These are phyloP conservation scores for Pythium dissimile DNA, from an alignment of 352 stramenopile species.

Conservation along the genomic window DNA sequence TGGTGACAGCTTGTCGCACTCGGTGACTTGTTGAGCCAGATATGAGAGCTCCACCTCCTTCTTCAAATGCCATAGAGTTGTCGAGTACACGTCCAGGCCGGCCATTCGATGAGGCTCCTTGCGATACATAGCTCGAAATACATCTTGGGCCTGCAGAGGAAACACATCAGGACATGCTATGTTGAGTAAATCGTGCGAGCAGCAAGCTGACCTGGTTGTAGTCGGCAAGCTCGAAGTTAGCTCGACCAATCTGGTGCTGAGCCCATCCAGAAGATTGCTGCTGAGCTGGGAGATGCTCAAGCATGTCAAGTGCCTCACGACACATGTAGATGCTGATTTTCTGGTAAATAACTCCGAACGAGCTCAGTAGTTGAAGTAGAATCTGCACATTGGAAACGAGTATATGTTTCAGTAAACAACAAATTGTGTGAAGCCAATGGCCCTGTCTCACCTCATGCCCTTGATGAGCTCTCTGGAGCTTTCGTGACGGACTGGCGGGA, in stretches of 20 bases:
- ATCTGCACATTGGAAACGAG: slow-evolving; percentile 23
- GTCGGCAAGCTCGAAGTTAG: slow-evolving; percentile 96
- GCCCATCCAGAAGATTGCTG: slow-evolving; percentile 93
- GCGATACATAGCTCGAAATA: slow-evolving; percentile 88
- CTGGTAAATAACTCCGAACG: slow-evolving; percentile 75
- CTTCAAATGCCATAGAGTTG: slow-evolving; percentile 96
- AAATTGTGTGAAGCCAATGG: no score
- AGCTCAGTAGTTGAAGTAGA: slow-evolving; percentile 52
- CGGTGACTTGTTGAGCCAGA: slow-evolving; percentile 91
- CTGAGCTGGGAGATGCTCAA: slow-evolving; percentile 73
- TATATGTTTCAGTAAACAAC: background rate
- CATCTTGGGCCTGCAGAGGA: slow-evolving; percentile 63
- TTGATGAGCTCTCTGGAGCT: slow-evolving; percentile 4
- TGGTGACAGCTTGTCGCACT: slow-evolving; percentile 92
- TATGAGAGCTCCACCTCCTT: slow-evolving; percentile 97
- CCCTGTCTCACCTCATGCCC: slow-evolving; percentile 18
- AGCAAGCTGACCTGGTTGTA: slow-evolving; percentile 66
- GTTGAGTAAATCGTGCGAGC: background rate
- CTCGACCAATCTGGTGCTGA: slow-evolving; percentile 91
- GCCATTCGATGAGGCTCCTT: slow-evolving; percentile 92
- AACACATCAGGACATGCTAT: background rate
- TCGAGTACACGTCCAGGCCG: slow-evolving; percentile 94
- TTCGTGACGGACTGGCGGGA: slow-evolving; percentile 8
- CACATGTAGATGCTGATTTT: slow-evolving; percentile 78
- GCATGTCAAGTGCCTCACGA: slow-evolving; percentile 82